Evolutionary conservation across 2,329 filamentous ascomycete genomes (phyloP), one percentile per base, ranked within the genome.

Genomic region (Fusarium floridanum): DNA sequence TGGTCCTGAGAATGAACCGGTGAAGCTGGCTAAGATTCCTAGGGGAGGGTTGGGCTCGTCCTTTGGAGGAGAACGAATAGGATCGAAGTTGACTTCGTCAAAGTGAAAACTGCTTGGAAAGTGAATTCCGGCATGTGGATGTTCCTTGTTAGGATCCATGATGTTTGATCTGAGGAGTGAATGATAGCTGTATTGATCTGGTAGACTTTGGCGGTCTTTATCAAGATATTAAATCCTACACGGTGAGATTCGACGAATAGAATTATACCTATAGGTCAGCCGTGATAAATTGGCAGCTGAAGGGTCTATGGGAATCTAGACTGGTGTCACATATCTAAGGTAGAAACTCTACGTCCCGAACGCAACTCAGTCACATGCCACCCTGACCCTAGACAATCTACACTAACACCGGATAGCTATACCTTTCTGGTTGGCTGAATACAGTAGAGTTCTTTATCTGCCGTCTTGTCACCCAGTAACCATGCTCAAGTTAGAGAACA

Each of bases 61-160:
- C 39, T 10, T 60, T 29, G 66, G 63, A 12, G 66, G 62, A 34
- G 34, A 12, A 43, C 11, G 24, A 7, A 16, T 11, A 53, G 63
- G 41, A 1, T 59, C 50, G 3, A 68, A 67, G 17, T 67, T 59
- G n/a, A 68, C 63, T 61, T 68, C 66, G 11, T 39, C 63, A 20
- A 53, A 66, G 9, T 60, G 41, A 24, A 66, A 68, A 9, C 10
- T 63, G 16, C 14, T 36, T 16, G 27, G 34, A 5, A 68, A 53
- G 2, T 68, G 66, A 20, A 68, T 66, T 14, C 63, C 66, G 11
- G 66, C 50, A 12, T 39, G 66, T 1, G 34, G 29, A 2, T 41
- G 50, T 3, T 66, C 20, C 4, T 29, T 56, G 9, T 20, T 16
- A 1, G 50, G 24, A 3, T 20, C 17, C 66, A 68, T 68, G 27